Percentiles rank a stretch among this genome's conserved stretches.
phyloP scores from a whole-genome alignment of 129 eudicot species.

The Saposhnikovia divaricata region DNA sequence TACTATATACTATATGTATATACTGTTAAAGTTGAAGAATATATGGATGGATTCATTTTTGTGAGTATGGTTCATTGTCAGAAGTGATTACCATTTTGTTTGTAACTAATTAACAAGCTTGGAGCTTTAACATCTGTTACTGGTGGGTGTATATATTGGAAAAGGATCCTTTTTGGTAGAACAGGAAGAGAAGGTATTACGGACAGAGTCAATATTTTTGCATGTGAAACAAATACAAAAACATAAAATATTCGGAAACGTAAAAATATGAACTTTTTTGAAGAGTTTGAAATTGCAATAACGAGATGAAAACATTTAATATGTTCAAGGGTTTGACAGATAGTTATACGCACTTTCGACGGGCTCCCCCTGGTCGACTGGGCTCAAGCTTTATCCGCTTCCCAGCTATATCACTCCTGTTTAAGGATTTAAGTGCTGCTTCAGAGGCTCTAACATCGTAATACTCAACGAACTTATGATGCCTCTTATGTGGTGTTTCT shows the following conservation, averaged over 20 bases:
- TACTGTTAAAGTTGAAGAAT: no score
- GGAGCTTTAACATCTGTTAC: no score
- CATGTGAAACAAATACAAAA: not conserved
- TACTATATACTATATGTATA: no score
- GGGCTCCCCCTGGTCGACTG: conserved; percentile 95
- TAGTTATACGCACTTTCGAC: conserved; percentile 51
- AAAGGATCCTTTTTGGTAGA: not conserved
- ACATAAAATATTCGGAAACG: not conserved
- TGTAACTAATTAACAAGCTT: no score
- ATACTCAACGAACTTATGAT: conserved; percentile 82
- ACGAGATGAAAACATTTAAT: not conserved
- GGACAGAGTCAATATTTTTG: not conserved
- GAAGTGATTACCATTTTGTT: no score
- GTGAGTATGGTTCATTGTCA: no score
- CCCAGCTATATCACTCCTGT: conserved; percentile 94
- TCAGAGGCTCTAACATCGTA: conserved; percentile 95
- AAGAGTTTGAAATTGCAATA: not conserved
- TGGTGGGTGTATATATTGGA: not conserved
- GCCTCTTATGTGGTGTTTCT: conserved; percentile 89
- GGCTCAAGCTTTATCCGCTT: conserved; percentile 94
- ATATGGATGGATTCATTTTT: no score
- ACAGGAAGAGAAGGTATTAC: not conserved
- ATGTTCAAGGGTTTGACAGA: not conserved
- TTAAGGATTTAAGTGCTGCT: conserved; percentile 80
- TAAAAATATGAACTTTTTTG: not conserved